A percentile compares a stretch with the other conserved stretches of the same genome.
phyloP scores from a whole-genome alignment of 192 early-diverging fungal species.

The Backusella psychrophila region DNA sequence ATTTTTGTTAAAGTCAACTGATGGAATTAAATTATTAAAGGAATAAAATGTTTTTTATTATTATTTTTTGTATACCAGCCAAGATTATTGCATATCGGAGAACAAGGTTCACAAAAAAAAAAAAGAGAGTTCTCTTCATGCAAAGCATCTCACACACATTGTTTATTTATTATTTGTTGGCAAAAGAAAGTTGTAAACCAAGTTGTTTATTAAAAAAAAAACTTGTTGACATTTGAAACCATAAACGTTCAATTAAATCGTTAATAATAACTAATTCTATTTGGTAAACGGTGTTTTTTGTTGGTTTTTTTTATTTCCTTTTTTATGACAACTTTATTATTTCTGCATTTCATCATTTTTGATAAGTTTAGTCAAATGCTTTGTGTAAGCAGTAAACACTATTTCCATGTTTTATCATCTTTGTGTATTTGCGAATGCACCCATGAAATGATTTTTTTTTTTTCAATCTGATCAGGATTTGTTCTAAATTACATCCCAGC shows the following conservation, averaged over 20 bases:
- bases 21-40: conserved; percentile 5
- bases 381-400: not conserved
- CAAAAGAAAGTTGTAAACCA: not conserved
- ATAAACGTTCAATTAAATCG: not conserved
- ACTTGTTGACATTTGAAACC: conserved; percentile 1
- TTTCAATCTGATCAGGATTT: not conserved
- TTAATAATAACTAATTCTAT: not conserved
- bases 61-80: conserved; percentile 1
- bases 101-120: not conserved
- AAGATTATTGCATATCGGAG: not conserved
- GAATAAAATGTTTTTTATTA: not conserved
- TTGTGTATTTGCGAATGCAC: not conserved
- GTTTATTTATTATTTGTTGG: not conserved
- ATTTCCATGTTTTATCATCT: not conserved
- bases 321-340: not conserved
- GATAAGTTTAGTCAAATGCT: not conserved
- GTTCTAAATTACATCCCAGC: conserved; percentile 1
- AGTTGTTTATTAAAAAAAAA: not conserved
- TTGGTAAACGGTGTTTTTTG: not conserved
- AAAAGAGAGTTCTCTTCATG: not conserved
- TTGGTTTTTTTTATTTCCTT: not conserved
- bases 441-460: not conserved
- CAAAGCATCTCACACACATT: not conserved
- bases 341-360: conserved; percentile 8
- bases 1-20: conserved; percentile 5